Evolutionary conservation across 2,329 filamentous ascomycete species (phyloP).

Genomic region (Penicillium sp.): DNA sequence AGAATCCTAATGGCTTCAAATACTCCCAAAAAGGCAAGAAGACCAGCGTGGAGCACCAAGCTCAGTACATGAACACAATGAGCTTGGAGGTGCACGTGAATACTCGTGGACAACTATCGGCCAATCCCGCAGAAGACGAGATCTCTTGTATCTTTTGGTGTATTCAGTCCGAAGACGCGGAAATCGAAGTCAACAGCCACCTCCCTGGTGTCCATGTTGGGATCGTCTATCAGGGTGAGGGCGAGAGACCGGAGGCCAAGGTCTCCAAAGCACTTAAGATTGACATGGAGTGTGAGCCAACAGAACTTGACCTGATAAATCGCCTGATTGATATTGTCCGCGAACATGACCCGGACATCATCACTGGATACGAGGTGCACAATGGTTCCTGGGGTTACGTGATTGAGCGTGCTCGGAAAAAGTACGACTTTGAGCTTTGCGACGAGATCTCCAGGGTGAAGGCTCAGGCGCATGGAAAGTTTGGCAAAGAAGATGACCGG

Average conservation of each 20-base stretch:
- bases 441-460: slow-evolving; percentile 91
- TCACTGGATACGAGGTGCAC: slow-evolving; percentile 94
- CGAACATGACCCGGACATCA: slow-evolving; percentile 80
- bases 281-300: slow-evolving; percentile 71
- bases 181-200: slow-evolving; percentile 51
- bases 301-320: slow-evolving; percentile 82
- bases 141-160: slow-evolving; percentile 90
- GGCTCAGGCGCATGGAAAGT: slow-evolving; percentile 75
- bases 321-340: slow-evolving; percentile 86
- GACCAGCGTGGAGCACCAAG: slow-evolving; percentile 77
- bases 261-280: slow-evolving; percentile 63
- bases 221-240: slow-evolving; percentile 69
- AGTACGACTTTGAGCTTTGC: slow-evolving; percentile 88
- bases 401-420: slow-evolving; percentile 80
- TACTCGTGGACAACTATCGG: slow-evolving; percentile 74
- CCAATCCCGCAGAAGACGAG: slow-evolving; percentile 88
- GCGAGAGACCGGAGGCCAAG: slow-evolving; percentile 59
- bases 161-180: slow-evolving; percentile 72
- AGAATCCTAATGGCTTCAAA: slow-evolving; percentile 80
- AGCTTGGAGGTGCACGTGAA: slow-evolving; percentile 92
- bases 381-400: slow-evolving; percentile 93
- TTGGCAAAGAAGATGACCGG: slow-evolving; percentile 80
- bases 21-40: slow-evolving; percentile 76
- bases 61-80: slow-evolving; percentile 95
- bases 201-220: slow-evolving; percentile 62